Evolutionary conservation across 2,329 filamentous ascomycete species (phyloP).

Genomic region (Hortaea werneckii): DNA sequence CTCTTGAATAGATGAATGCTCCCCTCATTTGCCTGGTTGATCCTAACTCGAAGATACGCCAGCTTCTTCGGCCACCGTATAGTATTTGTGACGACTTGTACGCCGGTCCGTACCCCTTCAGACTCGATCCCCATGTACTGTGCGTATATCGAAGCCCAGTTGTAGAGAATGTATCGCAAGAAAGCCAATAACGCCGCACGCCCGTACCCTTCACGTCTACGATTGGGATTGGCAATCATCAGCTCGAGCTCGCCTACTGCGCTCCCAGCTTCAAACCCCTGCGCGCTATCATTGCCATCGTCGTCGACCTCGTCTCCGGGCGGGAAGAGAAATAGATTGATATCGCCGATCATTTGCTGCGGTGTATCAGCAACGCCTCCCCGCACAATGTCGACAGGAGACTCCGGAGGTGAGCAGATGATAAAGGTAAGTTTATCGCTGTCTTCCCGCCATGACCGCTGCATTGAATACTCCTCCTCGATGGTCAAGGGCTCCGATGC

Average conservation of each 20-base stretch:
- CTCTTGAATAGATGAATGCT: slow-evolving; percentile 53
- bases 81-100: neutral
- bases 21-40: slow-evolving; percentile 45
- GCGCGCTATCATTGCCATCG: slow-evolving; percentile 10
- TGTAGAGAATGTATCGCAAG: slow-evolving; percentile 53
- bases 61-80: slow-evolving; percentile 15
- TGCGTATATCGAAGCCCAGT: slow-evolving; percentile 40
- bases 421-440: slow-evolving; percentile 90
- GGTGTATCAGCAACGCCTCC: slow-evolving; percentile 45
- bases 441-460: slow-evolving; percentile 72
- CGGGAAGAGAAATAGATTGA: slow-evolving; percentile 59
- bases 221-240: slow-evolving; percentile 60
- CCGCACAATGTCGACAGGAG: slow-evolving; percentile 13
- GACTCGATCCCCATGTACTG: slow-evolving; percentile 9
- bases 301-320: slow-evolving; percentile 41
- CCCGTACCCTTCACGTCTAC: slow-evolving; percentile 56
- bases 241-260: slow-evolving; percentile 68
- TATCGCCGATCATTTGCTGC: slow-evolving; percentile 38
- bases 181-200: slow-evolving; percentile 56
- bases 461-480: slow-evolving; percentile 80
- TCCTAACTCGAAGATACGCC: slow-evolving; percentile 50
- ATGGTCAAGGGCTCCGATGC: slow-evolving; percentile 77
- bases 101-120: neutral
- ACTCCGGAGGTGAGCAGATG: slow-evolving; percentile 45
- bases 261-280: slow-evolving; percentile 11